Percentiles rank a stretch among this genome's conserved stretches.
Evolutionary conservation across 2,329 filamentous ascomycete genomes (phyloP).

Genomic region (Penicillium sp.): DNA sequence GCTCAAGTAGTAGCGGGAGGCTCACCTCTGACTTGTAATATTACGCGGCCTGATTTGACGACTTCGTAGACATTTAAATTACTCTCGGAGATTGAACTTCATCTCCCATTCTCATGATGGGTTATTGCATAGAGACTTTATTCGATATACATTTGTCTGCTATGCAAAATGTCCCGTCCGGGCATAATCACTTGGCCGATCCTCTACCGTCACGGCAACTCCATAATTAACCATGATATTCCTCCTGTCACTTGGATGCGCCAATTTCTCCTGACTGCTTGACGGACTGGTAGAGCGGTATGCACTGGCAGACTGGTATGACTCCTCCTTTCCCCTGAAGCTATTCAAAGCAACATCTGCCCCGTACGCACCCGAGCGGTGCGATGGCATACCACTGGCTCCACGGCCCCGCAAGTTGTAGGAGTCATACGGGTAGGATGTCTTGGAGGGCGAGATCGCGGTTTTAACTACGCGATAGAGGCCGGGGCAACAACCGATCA

Average conservation of each 20-base stretch:
- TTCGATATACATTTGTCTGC: not conserved
- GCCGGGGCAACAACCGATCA: conserved; percentile 21
- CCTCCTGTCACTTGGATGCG: not conserved
- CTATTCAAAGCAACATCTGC: not conserved
- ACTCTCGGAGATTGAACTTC: not conserved
- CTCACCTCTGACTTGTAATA: too few relatives aligned
- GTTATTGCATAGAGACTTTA: too few relatives aligned
- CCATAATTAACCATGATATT: conserved; percentile 18
- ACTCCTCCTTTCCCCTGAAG: not conserved
- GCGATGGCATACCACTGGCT: conserved; percentile 5
- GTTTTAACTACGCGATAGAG: conserved; percentile 17
- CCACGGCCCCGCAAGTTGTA: conserved; percentile 5
- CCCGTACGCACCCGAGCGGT: not conserved
- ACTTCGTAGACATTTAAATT: too few relatives aligned
- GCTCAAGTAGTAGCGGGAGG: too few relatives aligned
- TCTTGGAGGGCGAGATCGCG: conserved; percentile 5
- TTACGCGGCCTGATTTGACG: too few relatives aligned
- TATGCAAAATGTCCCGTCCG: not conserved
- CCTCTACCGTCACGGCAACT: conserved; percentile 13
- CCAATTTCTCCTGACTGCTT: conserved; percentile 18
- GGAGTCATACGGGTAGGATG: conserved; percentile 11
- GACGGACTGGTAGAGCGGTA: conserved; percentile 9
- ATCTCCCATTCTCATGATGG: not conserved
- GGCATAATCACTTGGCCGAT: conserved; percentile 22
- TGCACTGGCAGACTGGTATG: conserved; percentile 8